Evolutionary conservation across 768 basidiomycete species (phyloP).

Genomic region (Termitomyces sp.): DNA sequence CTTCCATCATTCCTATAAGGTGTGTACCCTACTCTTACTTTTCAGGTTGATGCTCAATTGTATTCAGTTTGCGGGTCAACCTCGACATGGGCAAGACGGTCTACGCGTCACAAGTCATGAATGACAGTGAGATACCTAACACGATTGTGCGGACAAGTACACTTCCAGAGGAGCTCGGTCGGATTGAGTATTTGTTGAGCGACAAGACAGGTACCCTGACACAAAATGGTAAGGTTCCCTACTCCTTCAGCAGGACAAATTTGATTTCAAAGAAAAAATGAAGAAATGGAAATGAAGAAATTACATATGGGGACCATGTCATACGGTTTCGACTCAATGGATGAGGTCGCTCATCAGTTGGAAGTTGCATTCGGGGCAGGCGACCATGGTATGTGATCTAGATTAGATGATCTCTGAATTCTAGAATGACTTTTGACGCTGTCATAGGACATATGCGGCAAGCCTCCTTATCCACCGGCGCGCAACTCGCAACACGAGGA

Average conservation of each 20-base stretch:
- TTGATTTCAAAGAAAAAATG: constrained; percentile 59
- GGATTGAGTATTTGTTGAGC: constrained; percentile 93
- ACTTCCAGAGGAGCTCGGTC: constrained; percentile 91
- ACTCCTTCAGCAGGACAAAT: not conserved
- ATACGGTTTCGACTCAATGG: constrained; percentile 97
- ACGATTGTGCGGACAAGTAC: constrained; percentile 98
- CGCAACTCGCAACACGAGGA: constrained; percentile 81
- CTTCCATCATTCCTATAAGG: constrained; percentile 99
- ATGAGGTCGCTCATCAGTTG: constrained; percentile 94
- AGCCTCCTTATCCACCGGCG: constrained; percentile 67
- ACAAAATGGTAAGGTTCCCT: constrained; percentile 74
- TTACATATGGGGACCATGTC: constrained; percentile 99
- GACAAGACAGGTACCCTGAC: constrained; percentile 99
- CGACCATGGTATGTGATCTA: constrained; percentile 43
- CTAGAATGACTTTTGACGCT: not conserved
- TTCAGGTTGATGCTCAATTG: not conserved
- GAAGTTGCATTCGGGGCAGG: constrained; percentile 72
- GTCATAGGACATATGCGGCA: constrained; percentile 39
- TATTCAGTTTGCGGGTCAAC: constrained; percentile 87
- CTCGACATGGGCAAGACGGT: constrained; percentile 99
- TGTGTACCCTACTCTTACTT: constrained; percentile 29
- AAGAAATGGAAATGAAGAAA: constrained; percentile 99
- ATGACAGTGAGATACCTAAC: constrained; percentile 85
- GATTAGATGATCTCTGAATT: not conserved
- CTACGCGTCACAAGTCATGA: constrained; percentile 94